Conservation (phyloP, 2,329 filamentous ascomycete species). For the Penicillium sp. region DNA sequence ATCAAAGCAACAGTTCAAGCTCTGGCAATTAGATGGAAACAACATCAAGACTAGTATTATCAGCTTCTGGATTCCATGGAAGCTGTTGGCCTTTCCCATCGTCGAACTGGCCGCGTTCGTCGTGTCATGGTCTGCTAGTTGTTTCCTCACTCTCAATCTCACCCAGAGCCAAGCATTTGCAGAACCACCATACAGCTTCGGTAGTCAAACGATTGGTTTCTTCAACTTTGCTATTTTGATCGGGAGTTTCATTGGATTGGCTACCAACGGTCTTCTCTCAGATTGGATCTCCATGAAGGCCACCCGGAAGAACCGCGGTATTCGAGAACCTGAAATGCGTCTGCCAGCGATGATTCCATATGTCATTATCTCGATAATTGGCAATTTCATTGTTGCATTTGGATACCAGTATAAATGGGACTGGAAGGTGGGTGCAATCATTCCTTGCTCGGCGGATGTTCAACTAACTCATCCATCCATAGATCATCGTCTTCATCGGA, state of each 20-base stretch:
- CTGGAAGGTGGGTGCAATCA: constrained; percentile 46
- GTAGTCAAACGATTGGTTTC: constrained; percentile 52
- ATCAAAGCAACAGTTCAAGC: constrained; percentile 54
- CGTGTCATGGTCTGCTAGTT: constrained; percentile 58
- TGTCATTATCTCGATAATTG: constrained; percentile 56
- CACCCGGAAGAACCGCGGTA: constrained; percentile 53
- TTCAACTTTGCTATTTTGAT: constrained; percentile 58
- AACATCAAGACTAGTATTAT: constrained; percentile 45
- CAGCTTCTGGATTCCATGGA: constrained; percentile 62
- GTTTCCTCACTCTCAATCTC: constrained; percentile 61
- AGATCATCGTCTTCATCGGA: constrained; percentile 55
- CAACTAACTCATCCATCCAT: background rate
- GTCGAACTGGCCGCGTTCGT: constrained; percentile 62
- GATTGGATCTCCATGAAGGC: constrained; percentile 58
- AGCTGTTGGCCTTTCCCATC: constrained; percentile 61
- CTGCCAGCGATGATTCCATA: constrained; percentile 58
- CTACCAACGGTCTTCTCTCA: constrained; percentile 54
- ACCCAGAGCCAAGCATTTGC: constrained; percentile 56
- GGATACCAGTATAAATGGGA: constrained; percentile 55
- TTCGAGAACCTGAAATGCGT: constrained; percentile 60
- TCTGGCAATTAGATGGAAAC: constrained; percentile 52
- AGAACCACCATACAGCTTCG: constrained; percentile 56
- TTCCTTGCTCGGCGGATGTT: background rate
- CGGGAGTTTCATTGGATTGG: constrained; percentile 54
- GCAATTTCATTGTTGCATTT: constrained; percentile 56